Base-by-base conservation (phyloP, 345 rosid genomes). In the Theobroma cacao region DNA sequence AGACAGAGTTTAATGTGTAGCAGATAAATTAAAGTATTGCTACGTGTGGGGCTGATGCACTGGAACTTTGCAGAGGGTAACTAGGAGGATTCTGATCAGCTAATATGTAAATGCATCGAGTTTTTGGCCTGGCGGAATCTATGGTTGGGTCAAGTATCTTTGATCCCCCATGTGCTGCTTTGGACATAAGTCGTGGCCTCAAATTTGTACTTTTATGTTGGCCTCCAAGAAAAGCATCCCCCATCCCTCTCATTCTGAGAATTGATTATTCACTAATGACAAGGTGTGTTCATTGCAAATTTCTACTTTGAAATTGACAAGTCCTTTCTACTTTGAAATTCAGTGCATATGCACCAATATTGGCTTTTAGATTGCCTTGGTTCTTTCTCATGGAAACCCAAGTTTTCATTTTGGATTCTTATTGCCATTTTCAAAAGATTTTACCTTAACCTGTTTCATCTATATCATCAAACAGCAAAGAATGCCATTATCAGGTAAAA, bases 41-140 rank as follows among this genome's bases (percentile, higher is more conserved):
- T 34, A 17, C 65, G 12, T 22, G 61, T 53, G 43, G 60, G 68
- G 61, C 30, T 30, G 55, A 76, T 33, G 63, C 8, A 72, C 55
- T 77, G 80, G 63, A 58, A 72, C 26, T 48, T 48, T 72, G 76
- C 74, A 74, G 76, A 75, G 76, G 75, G 33, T 28, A 48, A 81
- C 41, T 38, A 6, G 18, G 22, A 73, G 31, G 50, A 73, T 73
- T 67, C 76, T 69, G 67, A n/a, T n/a, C n/a, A 60, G 73, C 33
- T 74, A 24, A 22, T n/a, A 56, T 38, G 78, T 56, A 59, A n/a
- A 75, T 58, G 72, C 61, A 75, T 78, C 58, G 67, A 74, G 81
- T 74, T 31, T 48, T 74, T 74, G 77, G 60, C 79, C 84, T 48
- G 79, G 76, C 48, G 66, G 79, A 78, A 82, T 78, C 79, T 74